phyloP scores from a whole-genome alignment of 2,329 filamentous ascomycete species.

The Calonectria henricotiae region DNA sequence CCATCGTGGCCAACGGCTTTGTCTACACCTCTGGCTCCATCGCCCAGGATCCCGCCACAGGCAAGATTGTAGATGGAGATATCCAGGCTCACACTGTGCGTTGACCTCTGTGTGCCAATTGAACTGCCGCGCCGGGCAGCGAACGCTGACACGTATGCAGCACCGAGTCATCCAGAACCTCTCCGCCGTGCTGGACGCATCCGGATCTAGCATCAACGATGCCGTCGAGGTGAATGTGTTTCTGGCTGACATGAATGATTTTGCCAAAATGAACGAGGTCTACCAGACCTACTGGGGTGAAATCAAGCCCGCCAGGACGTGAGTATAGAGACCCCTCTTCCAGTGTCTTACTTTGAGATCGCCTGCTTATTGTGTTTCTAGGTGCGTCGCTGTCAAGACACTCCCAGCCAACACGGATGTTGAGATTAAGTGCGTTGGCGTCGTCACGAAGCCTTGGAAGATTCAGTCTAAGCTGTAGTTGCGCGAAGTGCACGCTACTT shows the following conservation, averaged over 20 bases:
- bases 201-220: conserved; percentile 75
- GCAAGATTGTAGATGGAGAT: conserved; percentile 75
- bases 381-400: conserved; percentile 56
- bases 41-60: conserved; percentile 71
- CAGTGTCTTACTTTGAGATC: background rate
- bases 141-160: conserved; percentile 36
- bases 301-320: conserved; percentile 62
- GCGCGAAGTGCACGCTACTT: background rate
- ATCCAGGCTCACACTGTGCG: conserved; percentile 76
- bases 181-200: conserved; percentile 77
- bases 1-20: conserved; percentile 71
- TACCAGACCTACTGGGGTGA: conserved; percentile 79
- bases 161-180: conserved; percentile 80
- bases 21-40: conserved; percentile 82
- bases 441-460: conserved; percentile 43
- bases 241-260: conserved; percentile 81
- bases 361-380: conserved; percentile 26
- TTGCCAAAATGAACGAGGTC: conserved; percentile 81
- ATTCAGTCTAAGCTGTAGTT: conserved; percentile 43
- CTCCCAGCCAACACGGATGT: conserved; percentile 53
- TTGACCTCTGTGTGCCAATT: background rate
- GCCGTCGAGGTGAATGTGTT: conserved; percentile 83
- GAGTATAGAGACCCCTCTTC: conserved; percentile 26
- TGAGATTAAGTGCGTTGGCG: conserved; percentile 54
- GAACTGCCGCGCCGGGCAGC: background rate